Base-by-base conservation (phyloP, 495 filamentous ascomycete genomes). In the Viridothelium virens region DNA sequence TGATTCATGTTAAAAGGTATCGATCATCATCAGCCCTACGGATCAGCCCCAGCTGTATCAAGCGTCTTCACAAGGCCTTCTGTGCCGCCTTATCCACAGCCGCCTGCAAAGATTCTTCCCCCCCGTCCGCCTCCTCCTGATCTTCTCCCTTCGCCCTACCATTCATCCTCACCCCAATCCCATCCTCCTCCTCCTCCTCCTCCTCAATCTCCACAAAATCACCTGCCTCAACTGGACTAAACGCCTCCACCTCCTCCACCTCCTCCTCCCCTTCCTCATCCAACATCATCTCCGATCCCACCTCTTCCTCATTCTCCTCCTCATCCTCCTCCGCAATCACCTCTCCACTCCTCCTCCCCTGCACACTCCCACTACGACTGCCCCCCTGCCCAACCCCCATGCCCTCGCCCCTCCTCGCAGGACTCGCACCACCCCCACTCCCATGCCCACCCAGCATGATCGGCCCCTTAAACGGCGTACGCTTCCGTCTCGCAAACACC, bases 291-390 rank as follows among this genome's bases (percentile, higher is more conserved):
- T 63, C 63, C 3, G 2, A 14, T 7, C 65, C 64, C 44, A 36
- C 85, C 61, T 86, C 86, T 18, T 85, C 82, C 86, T 61, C 85
- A 38, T 87, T 81, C 25, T 83, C 86, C 63, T 91, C 89, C 67
- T 90, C 85, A 39, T 95, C 91, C 73, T 89, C 91, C 70, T 96
- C 92, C 69, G 92, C 89, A 65, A 95, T 95, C 44, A 93, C 89
- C 70, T 86, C 78, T 70, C 87, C 82, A 69, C 90, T 83, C 74
- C 87, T 79, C 67, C 85, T 74, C 53, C 82, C 74, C 59, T 80
- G 76, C 70, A 81, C 82, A 69, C 80, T 79, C 61, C 77, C 78
- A 73, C 88, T 84, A 36, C 82, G 68, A 68, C 74, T 76, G 67
- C 64, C 79, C 71, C 70, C 74, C 67, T 68, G 73, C 68, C 66